These are phyloP conservation scores for Talaromyces funiculosus DNA, from an alignment of 2,329 filamentous ascomycete species.

Conservation along the genomic window DNA sequence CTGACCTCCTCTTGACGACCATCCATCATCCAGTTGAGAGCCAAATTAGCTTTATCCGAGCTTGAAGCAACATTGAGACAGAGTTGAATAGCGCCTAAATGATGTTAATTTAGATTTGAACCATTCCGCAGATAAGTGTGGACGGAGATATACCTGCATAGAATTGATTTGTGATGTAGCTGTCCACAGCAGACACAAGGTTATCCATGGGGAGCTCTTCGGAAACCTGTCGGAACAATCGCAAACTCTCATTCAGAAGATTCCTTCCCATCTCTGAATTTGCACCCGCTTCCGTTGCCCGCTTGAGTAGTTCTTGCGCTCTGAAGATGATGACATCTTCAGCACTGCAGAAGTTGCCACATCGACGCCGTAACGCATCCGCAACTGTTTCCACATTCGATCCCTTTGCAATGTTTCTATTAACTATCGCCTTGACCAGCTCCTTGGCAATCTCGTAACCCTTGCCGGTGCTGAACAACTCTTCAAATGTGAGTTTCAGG, in stretches of 20 bases:
- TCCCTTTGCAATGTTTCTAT: constrained; percentile 92
- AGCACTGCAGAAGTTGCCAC: constrained; percentile 93
- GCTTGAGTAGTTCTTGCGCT: constrained; percentile 88
- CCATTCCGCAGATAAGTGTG: too few relatives aligned
- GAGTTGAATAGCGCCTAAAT: constrained; percentile 71
- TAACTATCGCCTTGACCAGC: constrained; percentile 95
- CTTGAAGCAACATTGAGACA: constrained; percentile 77
- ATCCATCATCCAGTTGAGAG: constrained; percentile 81
- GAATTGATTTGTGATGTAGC: constrained; percentile 78
- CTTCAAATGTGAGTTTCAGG: constrained; percentile 75
- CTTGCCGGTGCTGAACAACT: constrained; percentile 70
- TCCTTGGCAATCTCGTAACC: constrained; percentile 90
- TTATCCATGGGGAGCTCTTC: constrained; percentile 75
- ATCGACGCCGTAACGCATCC: constrained; percentile 83
- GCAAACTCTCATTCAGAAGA: constrained; percentile 80
- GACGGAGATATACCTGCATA: constrained; percentile 66
- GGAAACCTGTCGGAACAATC: constrained; percentile 83
- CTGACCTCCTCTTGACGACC: constrained; percentile 58
- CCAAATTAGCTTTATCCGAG: constrained; percentile 79
- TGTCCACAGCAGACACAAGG: constrained; percentile 67
- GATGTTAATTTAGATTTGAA: not conserved
- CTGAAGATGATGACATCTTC: constrained; percentile 99
- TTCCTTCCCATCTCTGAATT: constrained; percentile 72
- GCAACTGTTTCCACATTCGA: constrained; percentile 97
- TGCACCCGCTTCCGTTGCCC: constrained; percentile 70